Percentiles rank a stretch among this genome's conserved stretches.
Conservation (phyloP, 2,329 filamentous ascomycete genomes). For the Fusarium illudens region DNA sequence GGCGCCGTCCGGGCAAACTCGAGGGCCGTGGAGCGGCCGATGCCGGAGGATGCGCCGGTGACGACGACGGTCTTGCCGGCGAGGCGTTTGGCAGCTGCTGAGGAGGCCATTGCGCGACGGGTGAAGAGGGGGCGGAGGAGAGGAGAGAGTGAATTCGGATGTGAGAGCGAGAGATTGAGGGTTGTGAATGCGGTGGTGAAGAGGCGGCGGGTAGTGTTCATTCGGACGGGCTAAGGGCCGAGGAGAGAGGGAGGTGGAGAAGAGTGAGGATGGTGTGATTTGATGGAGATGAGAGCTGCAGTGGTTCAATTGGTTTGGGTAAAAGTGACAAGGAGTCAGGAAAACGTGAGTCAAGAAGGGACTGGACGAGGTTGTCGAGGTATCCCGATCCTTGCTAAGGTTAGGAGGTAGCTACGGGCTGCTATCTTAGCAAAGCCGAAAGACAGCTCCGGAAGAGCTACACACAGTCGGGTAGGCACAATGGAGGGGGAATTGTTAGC, state of each 20-base stretch:
- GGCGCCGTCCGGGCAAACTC: constrained; percentile 92
- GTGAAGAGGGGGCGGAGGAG: constrained; percentile 15
- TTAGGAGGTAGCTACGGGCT: neutral
- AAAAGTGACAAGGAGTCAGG: neutral
- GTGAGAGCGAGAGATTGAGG: constrained; percentile 23
- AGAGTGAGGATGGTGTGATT: constrained; percentile 26
- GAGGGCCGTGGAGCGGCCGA: constrained; percentile 82
- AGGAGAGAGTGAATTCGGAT: constrained; percentile 1
- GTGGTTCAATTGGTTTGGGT: neutral
- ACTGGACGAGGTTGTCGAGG: constrained; percentile 1
- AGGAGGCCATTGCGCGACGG: constrained; percentile 55
- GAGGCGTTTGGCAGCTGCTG: constrained; percentile 80
- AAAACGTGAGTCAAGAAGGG: neutral
- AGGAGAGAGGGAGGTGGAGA: constrained; percentile 20
- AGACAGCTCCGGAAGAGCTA: neutral
- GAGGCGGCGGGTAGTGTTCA: constrained; percentile 31
- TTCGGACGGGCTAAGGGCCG: constrained; percentile 21
- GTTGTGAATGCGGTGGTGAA: constrained; percentile 26
- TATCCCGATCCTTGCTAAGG: neutral
- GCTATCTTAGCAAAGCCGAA: neutral
- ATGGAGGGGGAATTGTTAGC: neutral
- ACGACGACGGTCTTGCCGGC: constrained; percentile 92
- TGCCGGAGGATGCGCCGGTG: constrained; percentile 92
- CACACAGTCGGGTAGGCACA: neutral
- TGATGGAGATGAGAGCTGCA: constrained; percentile 4